Evolutionary conservation across 1,139 yeast species (phyloP).

Genomic region (Lizanozyma gosingica): DNA sequence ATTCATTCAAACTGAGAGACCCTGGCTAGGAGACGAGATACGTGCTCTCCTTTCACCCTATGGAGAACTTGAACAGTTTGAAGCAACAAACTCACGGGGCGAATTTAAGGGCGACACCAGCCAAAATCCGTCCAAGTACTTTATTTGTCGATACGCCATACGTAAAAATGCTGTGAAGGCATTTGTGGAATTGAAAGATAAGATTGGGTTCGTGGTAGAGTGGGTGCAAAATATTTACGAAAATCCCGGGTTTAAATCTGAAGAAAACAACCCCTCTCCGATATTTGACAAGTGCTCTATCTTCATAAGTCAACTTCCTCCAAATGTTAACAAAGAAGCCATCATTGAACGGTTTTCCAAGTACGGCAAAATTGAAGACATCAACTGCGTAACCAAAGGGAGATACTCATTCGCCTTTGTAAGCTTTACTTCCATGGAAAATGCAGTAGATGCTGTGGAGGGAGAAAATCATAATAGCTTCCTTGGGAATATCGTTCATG

Average conservation of each 20-base stretch:
- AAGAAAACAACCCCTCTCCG: slow-evolving; percentile 17
- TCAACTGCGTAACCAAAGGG: slow-evolving; percentile 43
- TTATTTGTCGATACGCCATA: slow-evolving; percentile 78
- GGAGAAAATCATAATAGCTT: slow-evolving; percentile 74
- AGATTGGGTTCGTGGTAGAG: slow-evolving; percentile 48
- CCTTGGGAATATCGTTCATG: slow-evolving; percentile 68
- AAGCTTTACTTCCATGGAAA: slow-evolving; percentile 50
- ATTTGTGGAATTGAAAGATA: slow-evolving; percentile 57
- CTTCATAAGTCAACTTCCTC: slow-evolving; percentile 66
- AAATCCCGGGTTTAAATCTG: slow-evolving; percentile 8
- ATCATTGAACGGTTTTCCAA: slow-evolving; percentile 48
- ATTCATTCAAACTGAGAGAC: slow-evolving; percentile 33
- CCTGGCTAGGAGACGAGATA: slow-evolving; percentile 22
- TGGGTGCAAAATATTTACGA: slow-evolving; percentile 65
- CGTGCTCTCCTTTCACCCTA: slow-evolving; percentile 34
- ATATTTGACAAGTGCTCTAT: slow-evolving; percentile 63
- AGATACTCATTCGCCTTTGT: slow-evolving; percentile 61
- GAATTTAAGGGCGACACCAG: slow-evolving; percentile 5
- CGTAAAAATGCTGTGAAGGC: slow-evolving; percentile 90
- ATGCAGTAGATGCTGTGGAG: slow-evolving; percentile 79
- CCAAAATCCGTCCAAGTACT: slow-evolving; percentile 27
- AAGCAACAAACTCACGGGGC: slow-evolving; percentile 25
- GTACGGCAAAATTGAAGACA: slow-evolving; percentile 56
- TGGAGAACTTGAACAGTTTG: slow-evolving; percentile 70
- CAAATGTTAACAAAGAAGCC: slow-evolving; percentile 45